Percentiles rank a stretch among this genome's conserved stretches.
phyloP scores from a whole-genome alignment of 176 grass and related monocot species.

The Neostapfia colusana region DNA sequence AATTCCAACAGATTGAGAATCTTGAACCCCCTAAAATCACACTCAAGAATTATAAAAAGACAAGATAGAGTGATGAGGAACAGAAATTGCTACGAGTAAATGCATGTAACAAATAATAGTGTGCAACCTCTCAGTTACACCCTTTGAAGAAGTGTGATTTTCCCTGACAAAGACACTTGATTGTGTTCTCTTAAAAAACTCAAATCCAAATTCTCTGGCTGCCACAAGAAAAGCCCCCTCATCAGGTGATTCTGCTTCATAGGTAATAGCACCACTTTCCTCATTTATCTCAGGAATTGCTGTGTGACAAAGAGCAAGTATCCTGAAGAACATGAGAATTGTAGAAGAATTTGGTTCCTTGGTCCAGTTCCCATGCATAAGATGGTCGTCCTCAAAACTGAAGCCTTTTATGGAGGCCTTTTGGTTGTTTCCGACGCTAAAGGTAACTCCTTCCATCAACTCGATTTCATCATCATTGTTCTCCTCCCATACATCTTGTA shows the following conservation, averaged over 20 bases:
- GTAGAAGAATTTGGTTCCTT: constrained; percentile 63
- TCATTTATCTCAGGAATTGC: constrained; percentile 87
- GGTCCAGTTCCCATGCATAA: constrained; percentile 90
- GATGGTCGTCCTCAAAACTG: constrained; percentile 78
- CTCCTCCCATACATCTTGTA: constrained; percentile 63
- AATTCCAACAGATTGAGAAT: constrained; percentile 99
- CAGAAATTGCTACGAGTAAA: not conserved
- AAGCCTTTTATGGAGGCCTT: constrained; percentile 85
- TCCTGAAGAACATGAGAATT: constrained; percentile 90
- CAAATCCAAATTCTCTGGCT: constrained; percentile 96
- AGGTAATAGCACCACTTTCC: constrained; percentile 66
- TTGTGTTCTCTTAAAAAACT: constrained; percentile 91
- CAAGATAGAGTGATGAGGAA: constrained; percentile 7
- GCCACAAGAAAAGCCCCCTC: constrained; percentile 95
- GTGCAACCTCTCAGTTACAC: constrained; percentile 67
- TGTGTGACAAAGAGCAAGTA: constrained; percentile 86
- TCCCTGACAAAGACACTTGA: constrained; percentile 72
- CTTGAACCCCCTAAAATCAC: constrained; percentile 84
- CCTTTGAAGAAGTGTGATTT: constrained; percentile 64
- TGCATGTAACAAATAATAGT: constrained; percentile 26
- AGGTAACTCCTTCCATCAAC: constrained; percentile 51
- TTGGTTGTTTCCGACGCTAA: constrained; percentile 47
- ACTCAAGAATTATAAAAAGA: constrained; percentile 34
- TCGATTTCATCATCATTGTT: constrained; percentile 64
- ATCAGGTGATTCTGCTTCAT: constrained; percentile 98